These are phyloP conservation scores for Kondoa malvinella DNA, from an alignment of 768 basidiomycete genomes.

Conservation along the genomic window DNA sequence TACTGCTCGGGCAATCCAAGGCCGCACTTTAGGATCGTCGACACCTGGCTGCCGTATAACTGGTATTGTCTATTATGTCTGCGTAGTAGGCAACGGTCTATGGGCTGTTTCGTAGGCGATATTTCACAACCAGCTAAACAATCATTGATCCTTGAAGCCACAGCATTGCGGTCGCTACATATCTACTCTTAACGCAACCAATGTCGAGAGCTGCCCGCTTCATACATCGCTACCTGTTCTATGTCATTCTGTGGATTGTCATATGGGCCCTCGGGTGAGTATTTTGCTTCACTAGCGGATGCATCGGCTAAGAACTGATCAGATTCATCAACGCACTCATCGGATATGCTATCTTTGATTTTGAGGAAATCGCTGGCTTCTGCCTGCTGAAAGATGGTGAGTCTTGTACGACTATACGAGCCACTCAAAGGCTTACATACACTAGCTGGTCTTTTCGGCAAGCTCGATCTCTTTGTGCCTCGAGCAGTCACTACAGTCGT, in stretches of 20 bases:
- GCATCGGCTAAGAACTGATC: not conserved
- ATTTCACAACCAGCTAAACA: too few species aligned
- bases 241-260: not conserved
- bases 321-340: not conserved
- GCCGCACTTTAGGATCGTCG: not conserved
- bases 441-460: not conserved
- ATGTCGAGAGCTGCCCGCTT: not conserved
- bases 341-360: not conserved
- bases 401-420: too few species aligned
- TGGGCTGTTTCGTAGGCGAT: slow-evolving; percentile 7
- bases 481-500: not conserved
- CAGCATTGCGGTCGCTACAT: slow-evolving; percentile 8
- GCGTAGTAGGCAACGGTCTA: not conserved
- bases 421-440: too few species aligned
- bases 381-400: not conserved
- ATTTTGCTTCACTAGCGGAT: not conserved
- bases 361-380: not conserved
- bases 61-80: not conserved
- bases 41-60: not conserved
- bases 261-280: not conserved
- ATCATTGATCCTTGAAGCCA: not conserved
- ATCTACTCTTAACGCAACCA: slow-evolving; percentile 1
- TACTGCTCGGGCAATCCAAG: not conserved
- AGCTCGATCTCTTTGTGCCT: not conserved
- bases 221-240: not conserved